Evolutionary conservation across 805 yeast species (phyloP), one percentile per base, ranked within the genome.

Genomic region (Vanderwaltozyma yarrowii): DNA sequence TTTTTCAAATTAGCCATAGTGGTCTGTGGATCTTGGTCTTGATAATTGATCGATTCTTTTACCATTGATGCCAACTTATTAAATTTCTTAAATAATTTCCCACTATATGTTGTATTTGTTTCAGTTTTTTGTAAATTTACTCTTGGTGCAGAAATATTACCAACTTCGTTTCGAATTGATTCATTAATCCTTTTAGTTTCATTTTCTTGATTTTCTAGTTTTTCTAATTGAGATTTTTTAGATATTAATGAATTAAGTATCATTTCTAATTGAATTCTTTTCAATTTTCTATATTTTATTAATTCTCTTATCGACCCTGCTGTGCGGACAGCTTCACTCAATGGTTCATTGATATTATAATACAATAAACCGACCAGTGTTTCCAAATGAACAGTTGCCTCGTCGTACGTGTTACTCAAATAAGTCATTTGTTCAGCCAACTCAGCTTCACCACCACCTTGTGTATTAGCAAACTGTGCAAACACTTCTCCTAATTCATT

Each of bases 271-370:
- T 60, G 65, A n/a, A 50, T 33, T 14, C 38, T 38, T 38, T 60
- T 60, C 29, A 57, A 33, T 33, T 45, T 60, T 12, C 61, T 48
- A 42, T 49, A 60, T 30, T 52, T 51, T 14, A 60, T 44, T 30
- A 60, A 36, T 30, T 56, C 55, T 37, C 54, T 47, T 4, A 54
- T 56, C 2, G 61, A 52, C 2, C 52, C 53, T 2, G 61, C 56
- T 52, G 54, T 47, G 21, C 46, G 52, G 11, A 52, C 59, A 10
- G 51, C 45, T 27, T 59, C 64, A 42, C 53, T 50, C 15, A 59
- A 44, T 7, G 60, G 58, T 35, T 59, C 64, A 37, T 52, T 46
- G 21, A 59, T 46, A 35, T 57, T 56, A 43, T 56, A 58, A 36
- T 58, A 56, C 15, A 58, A 39, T 17, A 44, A 40, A 13, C 58